Conservation (phyloP, 1,139 yeast species). For the Protomyces lactucae-debilis region DNA sequence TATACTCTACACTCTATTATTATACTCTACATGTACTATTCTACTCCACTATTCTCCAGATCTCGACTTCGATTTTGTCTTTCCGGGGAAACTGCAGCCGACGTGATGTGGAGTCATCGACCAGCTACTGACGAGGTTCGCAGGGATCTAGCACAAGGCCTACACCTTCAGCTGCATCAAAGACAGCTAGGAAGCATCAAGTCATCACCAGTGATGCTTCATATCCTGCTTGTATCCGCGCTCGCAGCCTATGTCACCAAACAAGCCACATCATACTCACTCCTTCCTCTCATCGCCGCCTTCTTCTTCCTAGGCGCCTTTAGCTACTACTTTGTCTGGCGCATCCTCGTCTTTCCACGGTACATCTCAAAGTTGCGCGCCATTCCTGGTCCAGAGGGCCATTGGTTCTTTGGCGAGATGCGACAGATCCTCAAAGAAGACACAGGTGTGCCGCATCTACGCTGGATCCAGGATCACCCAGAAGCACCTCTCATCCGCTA, state of each 20-base stretch:
- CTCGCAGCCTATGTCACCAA: background rate
- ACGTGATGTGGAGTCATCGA: too few species aligned
- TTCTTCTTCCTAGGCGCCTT: background rate
- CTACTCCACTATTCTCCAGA: too few species aligned
- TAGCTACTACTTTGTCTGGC: slow-evolving; percentile 21
- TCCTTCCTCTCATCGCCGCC: slow-evolving; percentile 4
- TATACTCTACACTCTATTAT: too few species aligned
- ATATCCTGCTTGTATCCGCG: background rate
- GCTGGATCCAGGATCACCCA: slow-evolving; percentile 26
- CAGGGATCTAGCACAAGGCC: too few species aligned
- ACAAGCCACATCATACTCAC: slow-evolving; percentile 8
- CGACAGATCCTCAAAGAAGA: slow-evolving; percentile 4
- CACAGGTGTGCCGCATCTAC: slow-evolving; percentile 25
- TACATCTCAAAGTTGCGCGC: slow-evolving; percentile 29
- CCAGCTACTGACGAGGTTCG: too few species aligned
- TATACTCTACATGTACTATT: too few species aligned
- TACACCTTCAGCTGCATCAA: too few species aligned
- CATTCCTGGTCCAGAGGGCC: slow-evolving; percentile 27
- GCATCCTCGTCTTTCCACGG: slow-evolving; percentile 23
- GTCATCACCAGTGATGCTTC: background rate
- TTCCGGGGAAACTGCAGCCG: too few species aligned
- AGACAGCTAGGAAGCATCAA: too few species aligned
- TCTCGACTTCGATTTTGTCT: too few species aligned
- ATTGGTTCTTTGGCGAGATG: slow-evolving; percentile 31
- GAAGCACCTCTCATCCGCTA: slow-evolving; percentile 30